These are phyloP conservation scores for Stevia rebaudiana DNA, from an alignment of 140 eudicot species.

Conservation along the genomic window DNA sequence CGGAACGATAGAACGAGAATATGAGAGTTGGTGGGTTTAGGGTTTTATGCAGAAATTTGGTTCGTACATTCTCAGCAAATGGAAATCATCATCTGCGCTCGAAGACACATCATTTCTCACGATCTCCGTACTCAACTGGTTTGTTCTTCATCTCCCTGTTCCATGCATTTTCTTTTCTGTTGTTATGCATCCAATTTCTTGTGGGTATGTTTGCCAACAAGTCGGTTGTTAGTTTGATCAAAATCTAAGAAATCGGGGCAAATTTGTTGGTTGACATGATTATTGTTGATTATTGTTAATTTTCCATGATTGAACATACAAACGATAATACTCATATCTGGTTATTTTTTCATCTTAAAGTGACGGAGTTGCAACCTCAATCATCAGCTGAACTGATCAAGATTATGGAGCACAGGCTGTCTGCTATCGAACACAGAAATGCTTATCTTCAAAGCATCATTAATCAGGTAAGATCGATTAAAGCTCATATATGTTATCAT, in stretches of 20 bases:
- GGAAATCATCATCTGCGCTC: slow-evolving; percentile 15
- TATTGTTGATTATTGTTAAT: not conserved
- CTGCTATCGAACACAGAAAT: slow-evolving; percentile 59
- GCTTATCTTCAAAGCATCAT: slow-evolving; percentile 50
- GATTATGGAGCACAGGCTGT: slow-evolving; percentile 70
- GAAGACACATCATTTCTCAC: slow-evolving; percentile 9
- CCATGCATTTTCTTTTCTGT: not conserved
- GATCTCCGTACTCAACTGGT: slow-evolving; percentile 31
- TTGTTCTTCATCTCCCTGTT: not conserved
- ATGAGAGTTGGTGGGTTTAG: slow-evolving; percentile 24
- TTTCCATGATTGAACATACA: not conserved
- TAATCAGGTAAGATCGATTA: slow-evolving; percentile 45
- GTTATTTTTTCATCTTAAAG: slow-evolving; percentile 14
- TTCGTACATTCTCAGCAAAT: slow-evolving; percentile 12
- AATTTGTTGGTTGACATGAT: not conserved
- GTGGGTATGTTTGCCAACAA: not conserved
- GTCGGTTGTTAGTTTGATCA: not conserved
- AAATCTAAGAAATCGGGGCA: not conserved
- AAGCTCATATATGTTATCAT: slow-evolving; percentile 2
- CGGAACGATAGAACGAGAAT: not conserved
- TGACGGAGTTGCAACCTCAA: slow-evolving; percentile 50
- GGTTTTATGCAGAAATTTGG: slow-evolving; percentile 22
- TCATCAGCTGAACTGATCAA: slow-evolving; percentile 54
- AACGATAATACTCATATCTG: not conserved
- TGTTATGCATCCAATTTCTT: not conserved